Evolutionary conservation across 1,284 basidiomycete species (phyloP), one percentile per base, ranked within the genome.

Genomic region (Irpex sp.): DNA sequence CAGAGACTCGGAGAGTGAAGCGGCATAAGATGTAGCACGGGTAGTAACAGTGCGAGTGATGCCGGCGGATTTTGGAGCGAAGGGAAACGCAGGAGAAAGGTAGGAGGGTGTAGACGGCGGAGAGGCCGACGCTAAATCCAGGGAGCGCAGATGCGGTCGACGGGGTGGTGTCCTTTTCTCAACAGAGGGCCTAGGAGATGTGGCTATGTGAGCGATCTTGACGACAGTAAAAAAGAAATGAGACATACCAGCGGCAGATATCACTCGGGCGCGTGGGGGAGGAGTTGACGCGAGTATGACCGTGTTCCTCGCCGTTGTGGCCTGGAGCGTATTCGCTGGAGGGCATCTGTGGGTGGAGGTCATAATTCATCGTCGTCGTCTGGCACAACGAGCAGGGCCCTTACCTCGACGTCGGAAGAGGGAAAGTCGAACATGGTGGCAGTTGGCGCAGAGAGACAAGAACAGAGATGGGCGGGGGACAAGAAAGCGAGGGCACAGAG

Each of bases 61-160:
- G 8, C 47, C 31, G 49, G 57, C 60, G 33, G 60, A 61, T 35
- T 58, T 53, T 21, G 46, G 60, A 11, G 51, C 39, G 46, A 58
- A 55, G 3, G 61, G 35, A 13, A 60, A 50, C 7, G 57, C 61
- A 15, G 70, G 64, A 19, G 71, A 70, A 33, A 72, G 63, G 60
- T 72, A 57, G 8, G 69, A 68, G 15, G 69, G 61, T 7, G 67
- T 60, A 5, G 65, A 57, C 9, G 67, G 66, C 15, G 69, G 53
- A 31, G 57, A 55, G 17, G 47, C 63, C 8, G 70, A 67, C 15
- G 72, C 72, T 43, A 74, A 66, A 61, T 74, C 72, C 35, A 74
- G 69, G 5, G 72, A 71, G 33, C 71, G 68, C 33, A 74, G 68
- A 53, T 70, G 72, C 4, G 72, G 71, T 57, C 71, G 70, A 57